These are phyloP conservation scores for Fusarium redolens DNA, from an alignment of 2,329 filamentous ascomycete species.

Conservation along the genomic window DNA sequence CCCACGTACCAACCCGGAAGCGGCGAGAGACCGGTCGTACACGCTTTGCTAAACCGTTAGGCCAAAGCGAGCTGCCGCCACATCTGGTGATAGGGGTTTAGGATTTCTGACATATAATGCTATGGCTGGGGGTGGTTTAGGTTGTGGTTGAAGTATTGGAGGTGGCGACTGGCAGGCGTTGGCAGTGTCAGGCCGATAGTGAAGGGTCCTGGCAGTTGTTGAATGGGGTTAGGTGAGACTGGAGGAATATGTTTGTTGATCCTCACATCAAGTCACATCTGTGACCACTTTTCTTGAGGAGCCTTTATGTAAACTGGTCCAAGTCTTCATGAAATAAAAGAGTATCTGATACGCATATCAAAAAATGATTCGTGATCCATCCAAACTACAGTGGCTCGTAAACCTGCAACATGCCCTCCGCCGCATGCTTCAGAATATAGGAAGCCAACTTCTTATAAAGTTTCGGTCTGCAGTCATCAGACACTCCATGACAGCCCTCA, in stretches of 20 bases:
- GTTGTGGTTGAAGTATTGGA: neutral
- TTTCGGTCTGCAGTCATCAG: neutral
- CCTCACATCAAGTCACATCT: neutral
- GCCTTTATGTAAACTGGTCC: neutral
- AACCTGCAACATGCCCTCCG: neutral
- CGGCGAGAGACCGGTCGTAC: neutral
- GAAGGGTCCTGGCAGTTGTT: neutral
- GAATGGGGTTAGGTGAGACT: neutral
- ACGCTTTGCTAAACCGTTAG: neutral
- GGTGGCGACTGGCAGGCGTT: neutral
- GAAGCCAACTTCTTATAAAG: neutral
- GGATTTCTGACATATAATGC: neutral
- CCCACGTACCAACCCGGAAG: neutral
- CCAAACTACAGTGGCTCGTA: neutral
- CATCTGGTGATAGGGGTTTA: neutral
- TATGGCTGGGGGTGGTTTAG: neutral
- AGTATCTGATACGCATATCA: neutral
- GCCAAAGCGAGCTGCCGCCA: neutral
- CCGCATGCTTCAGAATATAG: constrained; percentile 5
- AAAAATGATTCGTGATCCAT: neutral
- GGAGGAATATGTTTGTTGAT: neutral
- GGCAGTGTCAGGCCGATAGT: neutral
- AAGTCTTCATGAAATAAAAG: neutral
- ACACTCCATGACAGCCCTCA: neutral
- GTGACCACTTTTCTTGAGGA: neutral